Evolutionary conservation across 441 rosid species (phyloP), one percentile per base, ranked within the genome.

Genomic region (Adansonia grandidieri): DNA sequence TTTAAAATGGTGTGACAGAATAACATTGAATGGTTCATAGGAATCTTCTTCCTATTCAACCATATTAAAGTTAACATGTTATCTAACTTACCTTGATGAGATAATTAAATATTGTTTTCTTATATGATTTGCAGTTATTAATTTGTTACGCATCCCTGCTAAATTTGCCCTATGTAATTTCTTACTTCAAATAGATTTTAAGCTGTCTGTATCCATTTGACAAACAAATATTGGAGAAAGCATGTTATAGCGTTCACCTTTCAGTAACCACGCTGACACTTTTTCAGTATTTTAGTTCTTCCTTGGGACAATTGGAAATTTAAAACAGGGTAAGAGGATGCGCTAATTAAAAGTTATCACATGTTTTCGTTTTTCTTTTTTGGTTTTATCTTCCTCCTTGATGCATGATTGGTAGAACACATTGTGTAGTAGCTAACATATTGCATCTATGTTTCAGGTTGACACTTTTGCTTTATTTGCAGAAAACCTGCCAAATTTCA

Each of bases 401-500:
- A 42, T 69, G 79, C 28, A 57, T 69, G 70, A 60, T 17, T 67
- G 50, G 4, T 32, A 9, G 53, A 57, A 19, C 17, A 19, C 44
- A 44, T 56, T 19, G 51, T 57, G 11, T 42, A 57, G 0, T 19
- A 19, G 68, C 56, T 74, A 44, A 74, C 42, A 60, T 74, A 68
- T 8, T 24, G 63, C 28, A 20, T 60, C 47, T 58, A 28, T 58
- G 9, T 87, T 83, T 73, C 88, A 91, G 95, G 73, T 78, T 82
- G 89, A 74, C 95, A 91, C 83, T 86, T 77, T 60, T 91, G 95
- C 84, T 76, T 74, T 4, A 7, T 67, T 4, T 91, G 95, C 79
- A 42, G 66, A 5, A 88, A 88, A 75, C 10, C 85, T 24, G 61
- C 93, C 15, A 87, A 83, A 73, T 70, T 81, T 62, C 78, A 74